Percentiles rank a stretch among this genome's conserved stretches.
Evolutionary conservation across 106 monocot genomes (phyloP).

Genomic region (Acorus calamus): DNA sequence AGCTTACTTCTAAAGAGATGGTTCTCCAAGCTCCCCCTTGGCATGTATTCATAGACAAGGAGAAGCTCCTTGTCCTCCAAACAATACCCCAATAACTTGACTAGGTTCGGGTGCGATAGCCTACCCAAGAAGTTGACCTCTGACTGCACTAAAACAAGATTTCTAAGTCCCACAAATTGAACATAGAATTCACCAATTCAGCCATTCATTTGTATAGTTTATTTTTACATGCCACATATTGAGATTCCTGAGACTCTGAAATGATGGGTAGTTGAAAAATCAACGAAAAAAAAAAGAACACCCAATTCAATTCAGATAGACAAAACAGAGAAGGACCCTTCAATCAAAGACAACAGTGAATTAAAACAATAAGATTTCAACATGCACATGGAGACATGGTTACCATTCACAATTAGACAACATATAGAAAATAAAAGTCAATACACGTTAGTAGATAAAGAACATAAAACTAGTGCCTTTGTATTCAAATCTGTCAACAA

Average conservation of each 20-base stretch:
- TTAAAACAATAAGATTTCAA: neutral
- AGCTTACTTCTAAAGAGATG: slow-evolving; percentile 34
- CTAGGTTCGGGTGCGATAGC: slow-evolving; percentile 30
- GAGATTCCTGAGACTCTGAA: no score
- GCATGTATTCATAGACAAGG: slow-evolving; percentile 35
- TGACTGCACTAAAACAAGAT: slow-evolving; percentile 19
- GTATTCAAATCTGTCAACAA: no score
- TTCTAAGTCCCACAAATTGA: no score
- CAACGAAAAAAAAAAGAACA: no score
- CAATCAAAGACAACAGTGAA: neutral
- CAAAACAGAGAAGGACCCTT: no score
- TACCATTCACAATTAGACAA: neutral
- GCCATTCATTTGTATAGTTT: no score
- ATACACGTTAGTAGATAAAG: neutral
- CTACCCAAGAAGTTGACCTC: slow-evolving; percentile 35
- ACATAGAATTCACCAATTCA: no score
- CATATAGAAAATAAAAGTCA: neutral
- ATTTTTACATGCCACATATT: no score
- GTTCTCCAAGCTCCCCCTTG: slow-evolving; percentile 30
- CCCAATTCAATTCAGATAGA: no score
- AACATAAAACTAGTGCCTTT: no score
- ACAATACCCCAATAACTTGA: slow-evolving; percentile 34
- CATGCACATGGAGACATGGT: neutral
- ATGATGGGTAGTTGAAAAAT: no score
- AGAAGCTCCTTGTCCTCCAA: slow-evolving; percentile 24